Evolutionary conservation across 2,329 filamentous ascomycete species (phyloP).

Genomic region (Knoxdaviesia proteae): DNA sequence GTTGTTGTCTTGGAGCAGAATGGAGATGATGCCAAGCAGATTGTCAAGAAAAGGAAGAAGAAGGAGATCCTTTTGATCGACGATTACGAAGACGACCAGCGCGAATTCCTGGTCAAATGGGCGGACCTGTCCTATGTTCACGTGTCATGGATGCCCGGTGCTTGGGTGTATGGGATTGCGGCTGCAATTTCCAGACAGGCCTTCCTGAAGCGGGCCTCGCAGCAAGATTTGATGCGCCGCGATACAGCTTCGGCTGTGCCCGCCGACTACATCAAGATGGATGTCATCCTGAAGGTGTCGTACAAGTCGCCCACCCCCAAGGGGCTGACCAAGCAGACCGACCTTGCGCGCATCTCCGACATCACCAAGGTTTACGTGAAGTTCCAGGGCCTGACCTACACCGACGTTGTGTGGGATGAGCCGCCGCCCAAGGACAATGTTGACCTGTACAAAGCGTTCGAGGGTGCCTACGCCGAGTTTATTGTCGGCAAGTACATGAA

Average conservation of each 20-base stretch:
- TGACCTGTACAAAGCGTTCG: slow-evolving; percentile 59
- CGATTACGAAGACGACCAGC: slow-evolving; percentile 42
- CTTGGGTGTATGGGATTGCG: slow-evolving; percentile 66
- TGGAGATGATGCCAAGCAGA: not conserved
- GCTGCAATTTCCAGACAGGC: slow-evolving; percentile 43
- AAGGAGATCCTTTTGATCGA: slow-evolving; percentile 6
- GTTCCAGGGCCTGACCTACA: slow-evolving; percentile 79
- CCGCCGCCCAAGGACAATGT: slow-evolving; percentile 46
- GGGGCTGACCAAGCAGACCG: slow-evolving; percentile 42
- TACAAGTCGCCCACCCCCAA: slow-evolving; percentile 24
- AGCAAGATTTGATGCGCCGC: slow-evolving; percentile 39
- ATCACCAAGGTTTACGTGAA: slow-evolving; percentile 66
- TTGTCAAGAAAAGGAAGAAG: too few relatives aligned
- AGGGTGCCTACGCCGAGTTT: slow-evolving; percentile 69
- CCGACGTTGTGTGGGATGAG: slow-evolving; percentile 76
- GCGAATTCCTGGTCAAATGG: slow-evolving; percentile 89
- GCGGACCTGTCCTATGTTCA: slow-evolving; percentile 59
- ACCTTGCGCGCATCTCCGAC: slow-evolving; percentile 49
- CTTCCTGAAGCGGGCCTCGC: slow-evolving; percentile 51
- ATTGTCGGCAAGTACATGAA: slow-evolving; percentile 56
- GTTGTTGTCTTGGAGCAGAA: slow-evolving; percentile 4
- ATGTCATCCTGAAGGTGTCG: slow-evolving; percentile 72
- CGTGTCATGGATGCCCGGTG: slow-evolving; percentile 69
- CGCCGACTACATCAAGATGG: slow-evolving; percentile 65
- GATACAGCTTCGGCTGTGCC: slow-evolving; percentile 62